Evolutionary conservation across 352 stramenopile species (phyloP), one percentile per base, ranked within the genome.

Genomic region (Phytopythium chamaehyphon): DNA sequence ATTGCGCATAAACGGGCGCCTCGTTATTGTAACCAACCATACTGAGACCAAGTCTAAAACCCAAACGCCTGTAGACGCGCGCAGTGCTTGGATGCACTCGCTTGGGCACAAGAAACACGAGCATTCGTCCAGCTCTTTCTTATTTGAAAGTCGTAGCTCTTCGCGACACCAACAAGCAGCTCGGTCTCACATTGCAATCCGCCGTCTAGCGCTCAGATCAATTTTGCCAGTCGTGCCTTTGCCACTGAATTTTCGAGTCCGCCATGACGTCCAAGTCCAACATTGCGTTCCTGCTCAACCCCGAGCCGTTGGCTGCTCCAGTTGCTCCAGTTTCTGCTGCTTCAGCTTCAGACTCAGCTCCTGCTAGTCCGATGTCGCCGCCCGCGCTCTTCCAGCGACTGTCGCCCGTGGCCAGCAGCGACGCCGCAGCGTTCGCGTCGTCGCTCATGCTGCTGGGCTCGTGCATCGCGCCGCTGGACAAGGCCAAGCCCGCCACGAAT

Each of bases 261-360:
- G 47, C 11, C 14, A 76, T 76, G 64, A 54, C 63, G 55, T 58
- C 37, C 57, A 77, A 74, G 52, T 59, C 64, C 21, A 65, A 69
- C 57, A 77, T 77, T 53, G 67, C 68, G 10, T 74, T 65, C 63
- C 52, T 72, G 47, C 64, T 77, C 57, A 77, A 77, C 40, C 64
- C 64, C 6, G 57, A 47, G 9, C 54, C 57, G n/a, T n/a, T n/a
- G n/a, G n/a, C n/a, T n/a, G n/a, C n/a, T n/a, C n/a, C n/a, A n/a
- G n/a, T n/a, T n/a, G n/a, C n/a, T n/a, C n/a, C n/a, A n/a, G n/a
- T n/a, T n/a, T n/a, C n/a, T n/a, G n/a, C n/a, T n/a, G n/a, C n/a
- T n/a, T n/a, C n/a, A 47, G 24, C 19, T 47, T 37, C 55, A 57
- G 43, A n/a, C 31, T 31, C 52, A 35, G 19, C 55, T 36, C 37